Evolutionary conservation across 2,329 filamentous ascomycete species (phyloP).

Genomic region (Verticillium longisporum): DNA sequence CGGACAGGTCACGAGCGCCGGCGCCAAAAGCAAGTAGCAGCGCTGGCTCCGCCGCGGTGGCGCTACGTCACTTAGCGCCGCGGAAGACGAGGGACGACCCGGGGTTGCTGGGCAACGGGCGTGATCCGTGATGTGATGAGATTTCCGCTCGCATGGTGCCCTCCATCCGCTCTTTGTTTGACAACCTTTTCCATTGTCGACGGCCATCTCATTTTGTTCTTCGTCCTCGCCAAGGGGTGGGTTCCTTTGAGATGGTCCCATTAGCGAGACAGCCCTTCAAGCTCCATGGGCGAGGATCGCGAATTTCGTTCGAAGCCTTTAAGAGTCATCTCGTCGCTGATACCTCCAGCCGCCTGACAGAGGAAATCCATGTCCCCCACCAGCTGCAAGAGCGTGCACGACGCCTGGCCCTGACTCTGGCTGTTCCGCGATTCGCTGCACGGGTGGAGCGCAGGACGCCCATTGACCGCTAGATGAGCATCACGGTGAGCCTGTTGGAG

Average conservation of each 20-base stretch:
- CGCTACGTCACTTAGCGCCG: slow-evolving; percentile 10
- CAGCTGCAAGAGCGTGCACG: neutral
- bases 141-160: neutral
- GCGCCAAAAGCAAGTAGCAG: neutral
- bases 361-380: neutral
- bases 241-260: neutral
- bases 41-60: neutral
- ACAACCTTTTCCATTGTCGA: neutral
- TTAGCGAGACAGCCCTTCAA: no score
- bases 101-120: slow-evolving; percentile 11
- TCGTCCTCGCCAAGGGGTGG: neutral
- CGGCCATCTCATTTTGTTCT: neutral
- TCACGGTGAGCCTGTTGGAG: slow-evolving; percentile 19
- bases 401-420: neutral
- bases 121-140: neutral
- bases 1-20: neutral
- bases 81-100: slow-evolving; percentile 9
- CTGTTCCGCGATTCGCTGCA: slow-evolving; percentile 19
- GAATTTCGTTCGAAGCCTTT: no score
- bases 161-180: neutral
- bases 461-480: slow-evolving; percentile 8
- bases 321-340: neutral
- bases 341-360: neutral
- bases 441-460: slow-evolving; percentile 8
- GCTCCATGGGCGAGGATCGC: no score